Evolutionary conservation across 2,329 filamentous ascomycete genomes (phyloP).

Genomic region (Pyrenophora tritici-repentis): DNA sequence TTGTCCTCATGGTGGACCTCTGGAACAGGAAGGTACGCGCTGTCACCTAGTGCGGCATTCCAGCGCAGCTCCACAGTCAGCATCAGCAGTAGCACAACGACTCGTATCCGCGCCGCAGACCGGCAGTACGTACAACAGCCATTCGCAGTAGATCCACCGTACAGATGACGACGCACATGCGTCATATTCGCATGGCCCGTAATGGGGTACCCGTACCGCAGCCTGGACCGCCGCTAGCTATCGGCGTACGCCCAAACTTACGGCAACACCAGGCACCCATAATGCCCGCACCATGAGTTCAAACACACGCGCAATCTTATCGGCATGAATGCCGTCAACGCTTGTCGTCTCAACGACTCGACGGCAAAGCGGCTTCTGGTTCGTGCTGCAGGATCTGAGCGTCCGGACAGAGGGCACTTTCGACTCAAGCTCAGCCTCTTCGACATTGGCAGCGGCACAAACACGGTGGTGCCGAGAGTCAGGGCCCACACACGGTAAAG

Average conservation of each 20-base stretch:
- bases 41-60: slow-evolving; percentile 70
- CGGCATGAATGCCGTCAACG: slow-evolving; percentile 86
- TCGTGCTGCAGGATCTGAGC: slow-evolving; percentile 92
- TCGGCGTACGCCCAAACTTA: slow-evolving; percentile 2
- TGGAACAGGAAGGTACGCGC: slow-evolving; percentile 68
- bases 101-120: slow-evolving; percentile 67
- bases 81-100: slow-evolving; percentile 79
- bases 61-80: slow-evolving; percentile 64
- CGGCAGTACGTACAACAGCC: slow-evolving; percentile 45
- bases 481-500: slow-evolving; percentile 67
- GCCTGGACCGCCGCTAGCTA: slow-evolving; percentile 2
- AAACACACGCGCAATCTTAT: slow-evolving; percentile 92
- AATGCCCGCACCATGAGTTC: slow-evolving; percentile 53
- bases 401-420: slow-evolving; percentile 92
- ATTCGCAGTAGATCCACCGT: slow-evolving; percentile 22
- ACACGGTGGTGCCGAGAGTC: slow-evolving; percentile 57
- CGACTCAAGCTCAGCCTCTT: slow-evolving; percentile 79
- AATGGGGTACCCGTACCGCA: slow-evolving; percentile 10
- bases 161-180: slow-evolving; percentile 30
- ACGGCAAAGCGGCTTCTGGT: slow-evolving; percentile 90
- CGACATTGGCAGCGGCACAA: slow-evolving; percentile 68
- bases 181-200: slow-evolving; percentile 4
- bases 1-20: slow-evolving; percentile 71
- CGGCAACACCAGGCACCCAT: slow-evolving; percentile 11
- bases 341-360: slow-evolving; percentile 80